A percentile compares a stretch with the other conserved stretches of the same genome.
These are phyloP conservation scores for Trametes hirsuta DNA, from an alignment of 1,284 basidiomycete species.

Conservation along the genomic window DNA sequence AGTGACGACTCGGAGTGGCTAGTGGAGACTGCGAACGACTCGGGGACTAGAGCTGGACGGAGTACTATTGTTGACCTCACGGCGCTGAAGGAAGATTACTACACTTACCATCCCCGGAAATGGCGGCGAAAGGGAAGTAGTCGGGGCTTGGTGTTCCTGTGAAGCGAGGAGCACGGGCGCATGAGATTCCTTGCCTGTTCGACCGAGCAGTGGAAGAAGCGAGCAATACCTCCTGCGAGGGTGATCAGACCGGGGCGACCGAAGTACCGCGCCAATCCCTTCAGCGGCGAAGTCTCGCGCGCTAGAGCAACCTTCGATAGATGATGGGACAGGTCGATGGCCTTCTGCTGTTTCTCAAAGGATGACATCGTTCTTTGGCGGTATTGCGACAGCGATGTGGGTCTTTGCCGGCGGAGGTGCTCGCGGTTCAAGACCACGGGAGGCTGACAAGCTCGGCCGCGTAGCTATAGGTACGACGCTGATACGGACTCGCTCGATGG, in stretches of 20 bases:
- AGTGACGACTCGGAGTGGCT: slow-evolving; percentile 41
- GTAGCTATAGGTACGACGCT: not conserved
- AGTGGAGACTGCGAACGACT: slow-evolving; percentile 39
- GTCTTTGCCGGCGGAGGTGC: not conserved
- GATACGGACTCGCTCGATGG: not conserved
- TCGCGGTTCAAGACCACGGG: slow-evolving; percentile 4
- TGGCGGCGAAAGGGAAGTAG: slow-evolving; percentile 65
- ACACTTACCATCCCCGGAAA: slow-evolving; percentile 49
- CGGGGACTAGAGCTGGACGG: slow-evolving; percentile 36
- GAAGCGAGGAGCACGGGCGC: not conserved
- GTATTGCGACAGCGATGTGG: slow-evolving; percentile 13
- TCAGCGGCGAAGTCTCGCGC: slow-evolving; percentile 62
- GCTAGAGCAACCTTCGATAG: slow-evolving; percentile 58
- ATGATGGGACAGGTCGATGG: slow-evolving; percentile 64
- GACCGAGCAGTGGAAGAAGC: not conserved
- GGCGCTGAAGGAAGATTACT: slow-evolving; percentile 38
- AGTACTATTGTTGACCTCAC: slow-evolving; percentile 15
- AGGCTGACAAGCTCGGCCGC: not conserved
- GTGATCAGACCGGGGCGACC: slow-evolving; percentile 53
- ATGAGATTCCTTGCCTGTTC: not conserved
- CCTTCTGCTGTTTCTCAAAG: slow-evolving; percentile 42
- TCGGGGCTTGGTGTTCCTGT: slow-evolving; percentile 61
- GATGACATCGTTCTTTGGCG: slow-evolving; percentile 14
- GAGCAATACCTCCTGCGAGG: slow-evolving; percentile 58
- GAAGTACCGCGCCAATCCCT: slow-evolving; percentile 61